Conservation (phyloP, 2,329 filamentous ascomycete species). For the Ophiostoma himal-ulmi region DNA sequence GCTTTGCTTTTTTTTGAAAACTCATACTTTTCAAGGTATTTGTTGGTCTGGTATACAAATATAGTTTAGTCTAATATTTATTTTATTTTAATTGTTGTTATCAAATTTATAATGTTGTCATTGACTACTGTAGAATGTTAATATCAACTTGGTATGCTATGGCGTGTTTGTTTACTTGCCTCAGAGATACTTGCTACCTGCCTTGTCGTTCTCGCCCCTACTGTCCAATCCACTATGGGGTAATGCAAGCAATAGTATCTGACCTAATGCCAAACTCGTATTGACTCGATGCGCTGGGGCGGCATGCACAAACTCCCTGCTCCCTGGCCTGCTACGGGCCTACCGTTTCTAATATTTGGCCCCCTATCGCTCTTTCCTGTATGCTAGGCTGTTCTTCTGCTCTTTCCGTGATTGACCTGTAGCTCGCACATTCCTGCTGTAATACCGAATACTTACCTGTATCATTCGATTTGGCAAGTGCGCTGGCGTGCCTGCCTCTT, state of each 20-base stretch:
- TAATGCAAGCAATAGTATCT: neutral
- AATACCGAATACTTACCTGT: neutral
- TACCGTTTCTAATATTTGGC: neutral
- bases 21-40: neutral
- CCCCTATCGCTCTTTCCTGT: neutral
- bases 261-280: conserved; percentile 8
- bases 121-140: neutral
- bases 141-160: neutral
- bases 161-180: neutral
- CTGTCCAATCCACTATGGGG: neutral
- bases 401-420: neutral
- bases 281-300: conserved; percentile 4
- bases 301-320: conserved; percentile 9
- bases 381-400: neutral
- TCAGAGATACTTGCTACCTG: neutral
- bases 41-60: neutral
- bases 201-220: neutral
- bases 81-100: no score
- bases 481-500: neutral
- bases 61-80: neutral
- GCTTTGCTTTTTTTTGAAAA: neutral
- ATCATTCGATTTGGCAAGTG: conserved; percentile 4
- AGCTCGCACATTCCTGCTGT: neutral
- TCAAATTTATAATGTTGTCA: neutral
- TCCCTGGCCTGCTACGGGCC: neutral